These are phyloP conservation scores for Escallonia rubra DNA, from an alignment of 129 eudicot species.

Conservation along the genomic window DNA sequence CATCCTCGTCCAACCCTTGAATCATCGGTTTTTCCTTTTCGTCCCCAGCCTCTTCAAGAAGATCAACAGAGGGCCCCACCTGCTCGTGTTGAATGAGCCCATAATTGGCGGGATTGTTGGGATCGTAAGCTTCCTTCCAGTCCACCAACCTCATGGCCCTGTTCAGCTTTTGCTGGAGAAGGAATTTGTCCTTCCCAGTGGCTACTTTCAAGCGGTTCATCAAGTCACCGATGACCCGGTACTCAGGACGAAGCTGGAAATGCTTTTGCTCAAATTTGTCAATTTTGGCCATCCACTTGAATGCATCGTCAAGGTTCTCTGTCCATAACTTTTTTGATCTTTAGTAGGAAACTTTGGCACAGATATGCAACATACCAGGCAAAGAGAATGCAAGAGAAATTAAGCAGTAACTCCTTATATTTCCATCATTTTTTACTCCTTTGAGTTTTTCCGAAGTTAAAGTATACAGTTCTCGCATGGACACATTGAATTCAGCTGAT, in stretches of 20 bases:
- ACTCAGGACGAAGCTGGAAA: slow-evolving; percentile 52
- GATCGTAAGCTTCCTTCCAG: slow-evolving; percentile 78
- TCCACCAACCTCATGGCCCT: slow-evolving; percentile 78
- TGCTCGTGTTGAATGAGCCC: slow-evolving; percentile 59
- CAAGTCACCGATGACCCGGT: slow-evolving; percentile 80
- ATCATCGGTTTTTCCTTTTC: slow-evolving; percentile 32
- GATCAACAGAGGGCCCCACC: slow-evolving; percentile 28
- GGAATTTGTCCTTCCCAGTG: slow-evolving; percentile 79
- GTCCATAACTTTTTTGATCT: slow-evolving; percentile 4
- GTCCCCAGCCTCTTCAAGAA: slow-evolving; percentile 19
- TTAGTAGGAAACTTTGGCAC: too few species aligned
- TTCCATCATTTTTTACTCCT: too few species aligned
- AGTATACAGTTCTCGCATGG: too few species aligned
- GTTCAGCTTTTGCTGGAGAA: slow-evolving; percentile 79
- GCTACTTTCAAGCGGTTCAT: slow-evolving; percentile 74
- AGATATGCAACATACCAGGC: too few species aligned
- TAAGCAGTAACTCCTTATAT: too few species aligned
- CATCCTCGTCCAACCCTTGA: slow-evolving; percentile 38
- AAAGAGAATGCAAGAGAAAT: too few species aligned
- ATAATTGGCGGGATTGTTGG: slow-evolving; percentile 75
- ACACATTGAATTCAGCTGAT: too few species aligned
- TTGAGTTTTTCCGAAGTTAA: too few species aligned
- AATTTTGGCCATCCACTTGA: slow-evolving; percentile 63
- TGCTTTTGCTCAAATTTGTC: slow-evolving; percentile 77
- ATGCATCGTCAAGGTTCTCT: slow-evolving; percentile 60